These are phyloP conservation scores for Warburgia ugandensis DNA, from an alignment of 164 flowering plant genomes.

Conservation along the genomic window DNA sequence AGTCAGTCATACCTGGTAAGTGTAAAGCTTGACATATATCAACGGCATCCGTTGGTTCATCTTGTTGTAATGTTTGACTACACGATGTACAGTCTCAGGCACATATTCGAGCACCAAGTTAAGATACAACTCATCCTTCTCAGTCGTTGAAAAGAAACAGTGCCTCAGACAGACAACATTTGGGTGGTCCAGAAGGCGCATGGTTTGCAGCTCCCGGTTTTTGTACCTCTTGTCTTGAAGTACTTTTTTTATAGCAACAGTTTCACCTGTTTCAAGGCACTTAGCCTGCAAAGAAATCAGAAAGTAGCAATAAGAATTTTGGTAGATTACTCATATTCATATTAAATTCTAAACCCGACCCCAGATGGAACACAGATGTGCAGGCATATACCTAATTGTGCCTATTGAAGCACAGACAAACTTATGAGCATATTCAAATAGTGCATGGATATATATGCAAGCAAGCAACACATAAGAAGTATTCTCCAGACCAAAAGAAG, in stretches of 20 bases:
- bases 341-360: background rate
- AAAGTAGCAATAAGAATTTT: background rate
- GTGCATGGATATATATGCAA: background rate
- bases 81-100: conserved; percentile 58
- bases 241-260: conserved; percentile 63
- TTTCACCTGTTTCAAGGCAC: conserved; percentile 65
- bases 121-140: conserved; percentile 49
- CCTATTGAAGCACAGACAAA: background rate
- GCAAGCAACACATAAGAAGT: background rate
- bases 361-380: background rate
- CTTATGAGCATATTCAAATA: background rate
- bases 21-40: conserved; percentile 48
- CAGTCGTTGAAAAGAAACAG: conserved; percentile 61
- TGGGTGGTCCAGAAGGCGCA: conserved; percentile 61
- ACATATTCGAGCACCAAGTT: conserved; percentile 57
- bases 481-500: too few species aligned
- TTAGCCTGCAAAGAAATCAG: conserved; percentile 37
- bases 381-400: background rate
- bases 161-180: conserved; percentile 48
- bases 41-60: conserved; percentile 51
- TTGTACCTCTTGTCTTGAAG: conserved; percentile 71
- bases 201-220: conserved; percentile 63
- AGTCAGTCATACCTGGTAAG: conserved; percentile 36
- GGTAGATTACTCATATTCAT: background rate
- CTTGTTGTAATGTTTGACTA: conserved; percentile 43